These are phyloP conservation scores for Coniella vitis DNA, from an alignment of 2,329 filamentous ascomycete species.

Conservation along the genomic window DNA sequence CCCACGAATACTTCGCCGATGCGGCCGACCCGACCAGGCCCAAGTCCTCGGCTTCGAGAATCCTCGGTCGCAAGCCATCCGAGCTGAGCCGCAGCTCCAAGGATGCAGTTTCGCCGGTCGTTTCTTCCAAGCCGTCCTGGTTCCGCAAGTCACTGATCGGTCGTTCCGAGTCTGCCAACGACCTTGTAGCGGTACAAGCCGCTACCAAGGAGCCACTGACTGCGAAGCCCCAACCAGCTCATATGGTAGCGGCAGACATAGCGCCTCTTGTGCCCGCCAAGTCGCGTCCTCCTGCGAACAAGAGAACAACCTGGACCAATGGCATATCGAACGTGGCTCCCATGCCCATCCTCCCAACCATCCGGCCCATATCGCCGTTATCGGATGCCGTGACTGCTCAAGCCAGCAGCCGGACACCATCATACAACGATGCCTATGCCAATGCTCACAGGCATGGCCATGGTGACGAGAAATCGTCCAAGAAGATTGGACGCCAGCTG, in stretches of 20 bases:
- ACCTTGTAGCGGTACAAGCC: constrained; percentile 49
- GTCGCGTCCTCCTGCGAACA: constrained; percentile 52
- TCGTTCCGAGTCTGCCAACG: constrained; percentile 54
- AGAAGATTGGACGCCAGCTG: constrained; percentile 92
- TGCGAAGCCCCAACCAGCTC: constrained; percentile 39
- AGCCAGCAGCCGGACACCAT: constrained; percentile 59
- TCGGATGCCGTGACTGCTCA: constrained; percentile 89
- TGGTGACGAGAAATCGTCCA: constrained; percentile 60
- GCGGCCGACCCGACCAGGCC: constrained; percentile 86
- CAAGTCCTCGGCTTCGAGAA: constrained; percentile 79
- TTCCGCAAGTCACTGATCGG: constrained; percentile 92
- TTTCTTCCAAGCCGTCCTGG: constrained; percentile 86
- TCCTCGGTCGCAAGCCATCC: constrained; percentile 85
- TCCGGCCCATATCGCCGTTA: constrained; percentile 91
- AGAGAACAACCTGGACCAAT: constrained; percentile 91
- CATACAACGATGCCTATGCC: constrained; percentile 44
- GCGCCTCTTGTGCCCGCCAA: constrained; percentile 26
- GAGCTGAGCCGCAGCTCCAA: constrained; percentile 65
- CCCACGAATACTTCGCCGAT: constrained; percentile 90
- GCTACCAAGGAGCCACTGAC: constrained; percentile 40
- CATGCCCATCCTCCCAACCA: constrained; percentile 93
- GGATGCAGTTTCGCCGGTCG: constrained; percentile 51
- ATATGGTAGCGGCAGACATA: constrained; percentile 36
- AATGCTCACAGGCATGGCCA: constrained; percentile 31
- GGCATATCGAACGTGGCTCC: constrained; percentile 73